Evolutionary conservation across 164 flowering plant genomes (phyloP).

Genomic region (Nelumbo lutea): DNA sequence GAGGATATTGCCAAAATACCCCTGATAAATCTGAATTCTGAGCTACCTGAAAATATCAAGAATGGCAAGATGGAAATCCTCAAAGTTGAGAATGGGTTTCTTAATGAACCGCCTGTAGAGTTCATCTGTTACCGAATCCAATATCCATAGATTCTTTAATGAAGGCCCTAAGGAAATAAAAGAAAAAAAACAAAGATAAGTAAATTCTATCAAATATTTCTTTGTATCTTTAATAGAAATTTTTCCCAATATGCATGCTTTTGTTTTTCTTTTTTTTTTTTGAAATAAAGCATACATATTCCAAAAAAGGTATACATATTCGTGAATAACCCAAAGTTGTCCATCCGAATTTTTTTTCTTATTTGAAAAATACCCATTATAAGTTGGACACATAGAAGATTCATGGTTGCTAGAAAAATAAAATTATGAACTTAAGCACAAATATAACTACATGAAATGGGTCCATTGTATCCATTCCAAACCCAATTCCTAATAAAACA

Average conservation of each 20-base stretch:
- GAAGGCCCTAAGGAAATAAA: constrained; percentile 10
- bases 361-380: no score
- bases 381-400: no score
- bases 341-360: no score
- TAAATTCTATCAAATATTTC: no score
- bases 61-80: constrained; percentile 52
- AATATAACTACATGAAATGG: background rate
- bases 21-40: background rate
- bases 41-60: constrained; percentile 59
- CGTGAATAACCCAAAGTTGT: no score
- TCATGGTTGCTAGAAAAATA: no score
- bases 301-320: no score
- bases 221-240: background rate
- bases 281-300: no score
- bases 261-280: no score
- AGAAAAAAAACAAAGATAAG: background rate
- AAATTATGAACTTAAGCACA: background rate
- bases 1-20: background rate
- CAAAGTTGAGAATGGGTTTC: constrained; percentile 27
- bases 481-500: no score
- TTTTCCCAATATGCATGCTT: background rate
- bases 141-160: background rate
- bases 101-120: constrained; percentile 39
- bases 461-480: background rate
- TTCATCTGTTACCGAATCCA: constrained; percentile 21